These are phyloP conservation scores for Sugiyamaella valdiviana DNA, from an alignment of 805 yeast genomes.

Conservation along the genomic window DNA sequence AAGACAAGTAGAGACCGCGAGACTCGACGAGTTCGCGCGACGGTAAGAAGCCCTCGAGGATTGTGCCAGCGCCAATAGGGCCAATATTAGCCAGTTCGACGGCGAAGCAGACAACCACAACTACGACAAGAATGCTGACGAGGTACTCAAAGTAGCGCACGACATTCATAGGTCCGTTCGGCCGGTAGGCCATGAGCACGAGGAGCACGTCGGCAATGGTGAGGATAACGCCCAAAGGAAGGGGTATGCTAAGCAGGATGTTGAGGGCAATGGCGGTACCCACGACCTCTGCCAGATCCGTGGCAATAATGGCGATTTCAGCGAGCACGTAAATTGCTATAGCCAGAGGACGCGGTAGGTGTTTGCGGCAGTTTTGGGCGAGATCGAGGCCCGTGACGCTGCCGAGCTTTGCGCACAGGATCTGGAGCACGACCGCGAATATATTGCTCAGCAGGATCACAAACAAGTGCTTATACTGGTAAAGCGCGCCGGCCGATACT, in stretches of 20 bases:
- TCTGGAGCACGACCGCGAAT: constrained; percentile 78
- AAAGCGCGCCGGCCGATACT: constrained; percentile 80
- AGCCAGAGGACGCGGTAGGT: constrained; percentile 64
- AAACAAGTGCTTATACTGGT: constrained; percentile 66
- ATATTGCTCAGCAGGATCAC: constrained; percentile 69
- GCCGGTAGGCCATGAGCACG: constrained; percentile 70
- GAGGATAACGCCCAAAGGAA: constrained; percentile 65
- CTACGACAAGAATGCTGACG: constrained; percentile 62
- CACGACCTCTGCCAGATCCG: constrained; percentile 90
- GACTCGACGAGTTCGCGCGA: constrained; percentile 49
- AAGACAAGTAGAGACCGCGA: constrained; percentile 64
- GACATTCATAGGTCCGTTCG: constrained; percentile 67
- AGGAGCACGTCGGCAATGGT: constrained; percentile 79
- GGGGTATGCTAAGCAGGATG: constrained; percentile 68
- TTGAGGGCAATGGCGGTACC: constrained; percentile 86
- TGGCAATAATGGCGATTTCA: constrained; percentile 83
- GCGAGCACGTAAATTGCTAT: constrained; percentile 60
- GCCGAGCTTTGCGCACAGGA: constrained; percentile 78
- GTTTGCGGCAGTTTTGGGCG: constrained; percentile 73
- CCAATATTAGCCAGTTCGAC: constrained; percentile 48
- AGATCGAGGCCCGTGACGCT: constrained; percentile 85
- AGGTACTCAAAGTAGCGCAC: constrained; percentile 72
- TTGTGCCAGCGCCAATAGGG: constrained; percentile 46
- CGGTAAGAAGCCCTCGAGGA: constrained; percentile 69
- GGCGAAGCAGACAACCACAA: constrained; percentile 71